phyloP scores from a whole-genome alignment of 805 yeast genomes.

The Metschnikowia kunwiensis region DNA sequence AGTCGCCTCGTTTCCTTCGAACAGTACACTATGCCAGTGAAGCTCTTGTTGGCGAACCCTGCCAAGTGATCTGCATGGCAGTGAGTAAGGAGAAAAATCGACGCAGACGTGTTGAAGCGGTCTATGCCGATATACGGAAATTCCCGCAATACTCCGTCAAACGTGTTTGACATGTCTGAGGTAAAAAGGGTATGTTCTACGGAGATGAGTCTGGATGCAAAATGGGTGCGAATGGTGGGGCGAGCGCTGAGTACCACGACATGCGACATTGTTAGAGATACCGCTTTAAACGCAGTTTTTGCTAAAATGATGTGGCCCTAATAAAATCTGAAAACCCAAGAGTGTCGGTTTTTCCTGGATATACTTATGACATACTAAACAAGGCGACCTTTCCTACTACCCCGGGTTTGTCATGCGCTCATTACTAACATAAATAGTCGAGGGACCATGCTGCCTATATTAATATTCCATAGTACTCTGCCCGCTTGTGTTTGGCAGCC shows the following conservation, averaged over 20 bases:
- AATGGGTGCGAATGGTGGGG: constrained; percentile 7
- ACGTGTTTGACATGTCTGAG: constrained; percentile 23
- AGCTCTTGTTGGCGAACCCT: constrained; percentile 43
- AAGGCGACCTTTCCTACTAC: not conserved
- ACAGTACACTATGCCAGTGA: constrained; percentile 46
- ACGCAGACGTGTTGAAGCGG: constrained; percentile 26
- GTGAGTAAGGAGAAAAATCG: constrained; percentile 44
- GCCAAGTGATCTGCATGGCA: constrained; percentile 53
- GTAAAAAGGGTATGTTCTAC: no score
- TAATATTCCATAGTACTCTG: constrained; percentile 76
- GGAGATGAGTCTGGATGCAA: constrained; percentile 1
- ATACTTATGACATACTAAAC: not conserved
- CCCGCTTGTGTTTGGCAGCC: constrained; percentile 46
- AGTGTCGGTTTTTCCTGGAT: no score
- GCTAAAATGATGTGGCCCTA: no score
- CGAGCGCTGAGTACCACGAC: constrained; percentile 5
- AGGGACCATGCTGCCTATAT: constrained; percentile 42
- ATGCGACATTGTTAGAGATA: no score
- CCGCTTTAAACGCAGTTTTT: no score
- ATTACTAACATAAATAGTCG: no score
- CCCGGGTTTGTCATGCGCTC: no score
- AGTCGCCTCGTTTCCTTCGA: constrained; percentile 38
- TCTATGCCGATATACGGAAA: constrained; percentile 47
- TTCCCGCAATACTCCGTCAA: constrained; percentile 44
- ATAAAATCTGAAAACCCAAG: no score